Percentiles rank a stretch among this genome's conserved stretches.
Evolutionary conservation across 164 flowering plant genomes (phyloP).

Genomic region (Dillenia turbinata): DNA sequence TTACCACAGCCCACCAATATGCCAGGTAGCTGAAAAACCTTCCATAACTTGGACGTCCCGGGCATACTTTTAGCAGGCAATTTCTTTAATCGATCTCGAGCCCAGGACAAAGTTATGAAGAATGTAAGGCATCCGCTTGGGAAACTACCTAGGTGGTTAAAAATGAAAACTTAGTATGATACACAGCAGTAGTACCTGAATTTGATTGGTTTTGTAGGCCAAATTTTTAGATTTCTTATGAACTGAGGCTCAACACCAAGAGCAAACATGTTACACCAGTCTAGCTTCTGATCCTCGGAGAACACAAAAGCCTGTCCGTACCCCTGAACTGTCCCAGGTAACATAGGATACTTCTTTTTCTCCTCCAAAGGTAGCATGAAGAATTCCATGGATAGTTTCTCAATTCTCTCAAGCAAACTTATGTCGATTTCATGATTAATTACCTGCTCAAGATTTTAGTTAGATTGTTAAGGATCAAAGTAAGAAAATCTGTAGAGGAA

Average conservation of each 20-base stretch:
- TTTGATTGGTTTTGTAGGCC: slow-evolving; percentile 61
- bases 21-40: no score
- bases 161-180: no score
- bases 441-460: slow-evolving; percentile 33
- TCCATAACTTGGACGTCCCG: no score
- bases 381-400: slow-evolving; percentile 64
- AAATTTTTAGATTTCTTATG: slow-evolving; percentile 45
- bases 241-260: slow-evolving; percentile 53
- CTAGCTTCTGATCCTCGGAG: slow-evolving; percentile 88
- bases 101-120: no score
- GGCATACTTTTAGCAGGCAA: no score
- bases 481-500: no score
- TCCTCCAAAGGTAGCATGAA: slow-evolving; percentile 78
- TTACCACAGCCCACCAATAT: no score
- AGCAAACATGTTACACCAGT: slow-evolving; percentile 98
- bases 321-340: slow-evolving; percentile 81
- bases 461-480: not conserved
- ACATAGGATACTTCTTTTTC: slow-evolving; percentile 80
- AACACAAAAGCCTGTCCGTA: slow-evolving; percentile 93
- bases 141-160: no score
- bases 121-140: no score
- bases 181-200: slow-evolving; percentile 48
- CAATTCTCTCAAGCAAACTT: slow-evolving; percentile 45
- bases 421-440: slow-evolving; percentile 71
- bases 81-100: no score